Conservation (phyloP, 495 filamentous ascomycete species). For the Umbilicaria muhlenbergii region DNA sequence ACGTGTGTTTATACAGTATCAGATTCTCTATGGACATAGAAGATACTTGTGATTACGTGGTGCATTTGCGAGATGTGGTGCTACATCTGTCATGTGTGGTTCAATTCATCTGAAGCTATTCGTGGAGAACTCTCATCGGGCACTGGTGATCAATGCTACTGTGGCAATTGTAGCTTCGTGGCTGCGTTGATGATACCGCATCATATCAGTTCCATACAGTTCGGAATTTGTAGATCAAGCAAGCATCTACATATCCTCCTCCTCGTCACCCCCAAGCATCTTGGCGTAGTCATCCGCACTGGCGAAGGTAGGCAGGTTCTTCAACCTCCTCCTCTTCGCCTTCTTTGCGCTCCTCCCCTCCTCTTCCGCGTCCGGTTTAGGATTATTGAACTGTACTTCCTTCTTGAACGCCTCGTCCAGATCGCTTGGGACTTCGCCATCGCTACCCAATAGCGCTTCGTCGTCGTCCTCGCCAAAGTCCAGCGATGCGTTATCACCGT, state of each 20-base stretch:
- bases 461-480: slow-evolving; percentile 33
- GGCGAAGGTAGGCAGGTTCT: slow-evolving; percentile 80
- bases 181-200: no score
- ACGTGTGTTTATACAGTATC: no score
- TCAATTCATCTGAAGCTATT: no score
- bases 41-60: no score
- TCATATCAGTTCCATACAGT: neutral
- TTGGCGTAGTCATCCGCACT: slow-evolving; percentile 86
- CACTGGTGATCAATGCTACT: no score
- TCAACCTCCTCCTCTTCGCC: slow-evolving; percentile 66
- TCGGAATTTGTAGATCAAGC: no score
- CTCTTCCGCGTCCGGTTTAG: slow-evolving; percentile 5
- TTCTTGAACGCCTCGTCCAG: slow-evolving; percentile 26
- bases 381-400: slow-evolving; percentile 14
- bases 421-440: slow-evolving; percentile 38
- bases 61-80: no score
- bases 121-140: no score
- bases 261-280: slow-evolving; percentile 61
- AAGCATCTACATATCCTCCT: slow-evolving; percentile 19
- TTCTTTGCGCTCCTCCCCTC: slow-evolving; percentile 38
- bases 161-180: no score
- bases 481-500: slow-evolving; percentile 20
- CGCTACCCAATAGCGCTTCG: slow-evolving; percentile 36
- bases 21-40: no score
- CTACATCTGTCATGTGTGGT: no score